These are phyloP conservation scores for Skeletonema tropicum DNA, from an alignment of 108 stramenopile species.

Conservation along the genomic window DNA sequence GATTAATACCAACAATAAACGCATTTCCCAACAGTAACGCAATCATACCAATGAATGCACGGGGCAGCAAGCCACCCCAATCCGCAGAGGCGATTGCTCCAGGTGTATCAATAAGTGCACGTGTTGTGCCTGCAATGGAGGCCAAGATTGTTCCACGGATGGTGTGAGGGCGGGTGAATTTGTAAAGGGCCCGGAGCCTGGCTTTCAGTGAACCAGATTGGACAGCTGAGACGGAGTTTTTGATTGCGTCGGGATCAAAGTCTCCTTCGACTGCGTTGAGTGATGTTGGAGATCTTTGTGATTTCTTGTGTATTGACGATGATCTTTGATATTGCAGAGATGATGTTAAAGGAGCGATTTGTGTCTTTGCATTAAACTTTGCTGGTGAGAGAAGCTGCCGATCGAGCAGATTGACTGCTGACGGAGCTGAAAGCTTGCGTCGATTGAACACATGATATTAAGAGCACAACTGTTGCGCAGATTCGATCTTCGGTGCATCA, in stretches of 20 bases:
- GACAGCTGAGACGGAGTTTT: conserved; percentile 51
- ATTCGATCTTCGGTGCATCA: neutral
- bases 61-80: conserved; percentile 78
- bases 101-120: conserved; percentile 89
- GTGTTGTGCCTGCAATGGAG: conserved; percentile 89
- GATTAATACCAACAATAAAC: conserved; percentile 98
- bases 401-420: neutral
- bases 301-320: neutral
- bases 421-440: neutral
- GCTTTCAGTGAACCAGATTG: conserved; percentile 76
- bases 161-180: conserved; percentile 96
- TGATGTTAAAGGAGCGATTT: neutral
- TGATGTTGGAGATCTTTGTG: conserved; percentile 13
- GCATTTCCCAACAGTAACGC: conserved; percentile 94
- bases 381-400: neutral
- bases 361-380: neutral
- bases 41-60: conserved; percentile 87
- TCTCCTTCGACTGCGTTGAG: conserved; percentile 78
- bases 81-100: conserved; percentile 67
- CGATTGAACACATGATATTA: conserved; percentile 2
- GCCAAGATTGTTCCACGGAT: conserved; percentile 96
- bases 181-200: conserved; percentile 87
- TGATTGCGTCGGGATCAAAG: conserved; percentile 84
- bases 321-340: neutral
- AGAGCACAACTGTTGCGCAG: neutral